A percentile compares a stretch with the other conserved stretches of the same genome.
phyloP scores from a whole-genome alignment of 148 eudicot species.

The Bassia scoparia region DNA sequence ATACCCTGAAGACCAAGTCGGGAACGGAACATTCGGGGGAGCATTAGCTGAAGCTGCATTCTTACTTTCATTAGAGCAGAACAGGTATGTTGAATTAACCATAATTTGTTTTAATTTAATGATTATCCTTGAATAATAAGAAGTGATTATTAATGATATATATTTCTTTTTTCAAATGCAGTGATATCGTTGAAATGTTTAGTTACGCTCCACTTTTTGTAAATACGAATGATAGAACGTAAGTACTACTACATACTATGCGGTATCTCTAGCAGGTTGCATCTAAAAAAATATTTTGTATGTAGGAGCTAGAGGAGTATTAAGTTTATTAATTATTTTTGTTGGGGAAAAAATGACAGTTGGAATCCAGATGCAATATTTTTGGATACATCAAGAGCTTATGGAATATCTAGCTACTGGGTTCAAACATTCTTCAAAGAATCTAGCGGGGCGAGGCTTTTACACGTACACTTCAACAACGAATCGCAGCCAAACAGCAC shows the following conservation, averaged over 20 bases:
- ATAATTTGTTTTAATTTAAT: too few relatives aligned
- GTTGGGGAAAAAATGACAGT: constrained; percentile 13
- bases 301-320: too few relatives aligned
- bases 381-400: constrained; percentile 50
- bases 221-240: constrained; percentile 49
- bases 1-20: background rate
- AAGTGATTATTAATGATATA: background rate
- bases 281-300: too few relatives aligned
- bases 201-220: constrained; percentile 85
- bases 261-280: too few relatives aligned
- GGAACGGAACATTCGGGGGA: constrained; percentile 18
- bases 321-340: too few relatives aligned
- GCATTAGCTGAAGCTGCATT: constrained; percentile 36
- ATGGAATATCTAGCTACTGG: constrained; percentile 82
- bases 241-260: too few relatives aligned
- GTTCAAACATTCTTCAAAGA: constrained; percentile 66
- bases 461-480: constrained; percentile 38
- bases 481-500: constrained; percentile 12
- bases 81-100: constrained; percentile 1
- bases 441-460: constrained; percentile 67
- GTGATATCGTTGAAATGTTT: constrained; percentile 85
- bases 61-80: constrained; percentile 19
- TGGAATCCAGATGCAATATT: constrained; percentile 77
- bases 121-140: background rate
- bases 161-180: constrained; percentile 28